Percentiles rank a stretch among this genome's conserved stretches.
phyloP scores from a whole-genome alignment of 208 protist genomes.

The Angomonas deanei region DNA sequence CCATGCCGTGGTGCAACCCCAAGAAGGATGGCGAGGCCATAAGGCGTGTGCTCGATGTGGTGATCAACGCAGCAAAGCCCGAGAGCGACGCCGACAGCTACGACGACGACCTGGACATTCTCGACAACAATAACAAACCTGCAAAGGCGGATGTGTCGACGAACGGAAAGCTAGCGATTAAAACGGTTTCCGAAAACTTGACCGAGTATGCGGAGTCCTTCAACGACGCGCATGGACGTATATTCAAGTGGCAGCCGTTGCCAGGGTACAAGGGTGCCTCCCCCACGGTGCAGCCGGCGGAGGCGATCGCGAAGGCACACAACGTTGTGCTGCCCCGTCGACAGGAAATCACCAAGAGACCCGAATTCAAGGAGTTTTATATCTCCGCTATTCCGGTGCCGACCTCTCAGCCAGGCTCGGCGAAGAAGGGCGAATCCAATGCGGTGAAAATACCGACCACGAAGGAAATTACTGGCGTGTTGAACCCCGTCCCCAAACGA shows the following conservation, averaged over 20 bases:
- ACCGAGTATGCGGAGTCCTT: slow-evolving; percentile 16
- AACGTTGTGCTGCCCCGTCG: slow-evolving; percentile 5
- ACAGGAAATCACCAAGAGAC: slow-evolving; percentile 16
- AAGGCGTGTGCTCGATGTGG: slow-evolving; percentile 3
- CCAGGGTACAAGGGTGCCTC: neutral
- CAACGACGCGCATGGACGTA: slow-evolving; percentile 7
- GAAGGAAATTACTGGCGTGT: neutral
- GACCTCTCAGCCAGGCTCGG: no score
- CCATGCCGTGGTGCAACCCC: slow-evolving; percentile 18
- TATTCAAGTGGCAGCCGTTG: slow-evolving; percentile 30
- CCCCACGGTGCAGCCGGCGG: slow-evolving; percentile 18
- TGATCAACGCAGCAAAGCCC: neutral
- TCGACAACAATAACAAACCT: neutral
- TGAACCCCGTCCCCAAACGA: slow-evolving; percentile 1
- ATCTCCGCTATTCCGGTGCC: slow-evolving; percentile 3
- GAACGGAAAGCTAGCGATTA: neutral
- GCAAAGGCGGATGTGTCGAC: neutral
- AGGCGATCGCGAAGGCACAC: slow-evolving; percentile 8
- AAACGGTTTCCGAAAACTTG: slow-evolving; percentile 4
- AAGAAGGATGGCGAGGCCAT: slow-evolving; percentile 4
- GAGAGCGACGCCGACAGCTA: slow-evolving; percentile 1
- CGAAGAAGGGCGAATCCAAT: slow-evolving; percentile 3
- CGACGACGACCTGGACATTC: slow-evolving; percentile 6
- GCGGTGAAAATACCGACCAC: neutral
- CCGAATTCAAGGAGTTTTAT: slow-evolving; percentile 24